Percentiles rank a stretch among this genome's conserved stretches.
Evolutionary conservation across 2,329 filamentous ascomycete species (phyloP).

Genomic region (Aspergillus aculeatinus): DNA sequence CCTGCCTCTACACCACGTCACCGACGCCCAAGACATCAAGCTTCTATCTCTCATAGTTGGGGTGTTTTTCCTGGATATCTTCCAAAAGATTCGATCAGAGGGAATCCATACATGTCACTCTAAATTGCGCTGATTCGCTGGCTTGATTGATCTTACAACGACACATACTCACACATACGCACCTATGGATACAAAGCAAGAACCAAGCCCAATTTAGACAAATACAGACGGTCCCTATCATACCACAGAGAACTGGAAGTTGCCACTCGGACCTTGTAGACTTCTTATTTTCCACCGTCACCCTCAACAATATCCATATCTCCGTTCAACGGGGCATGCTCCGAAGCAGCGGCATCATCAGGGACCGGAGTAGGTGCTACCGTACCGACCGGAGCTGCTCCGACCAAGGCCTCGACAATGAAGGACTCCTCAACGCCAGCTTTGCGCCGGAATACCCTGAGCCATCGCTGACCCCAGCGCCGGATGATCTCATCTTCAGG

Average conservation of each 20-base stretch:
- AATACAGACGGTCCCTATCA: neutral
- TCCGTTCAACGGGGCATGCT: constrained; percentile 23
- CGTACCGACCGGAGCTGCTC: constrained; percentile 46
- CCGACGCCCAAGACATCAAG: no score
- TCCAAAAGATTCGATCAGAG: no score
- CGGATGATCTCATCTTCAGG: constrained; percentile 65
- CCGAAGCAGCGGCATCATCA: constrained; percentile 13
- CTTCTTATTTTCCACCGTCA: constrained; percentile 12
- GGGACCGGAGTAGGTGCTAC: constrained; percentile 24
- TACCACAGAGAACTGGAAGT: neutral
- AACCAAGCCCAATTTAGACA: neutral
- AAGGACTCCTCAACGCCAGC: constrained; percentile 80
- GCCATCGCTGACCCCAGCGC: constrained; percentile 83
- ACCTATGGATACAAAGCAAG: constrained; percentile 7
- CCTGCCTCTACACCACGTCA: no score
- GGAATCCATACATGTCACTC: no score
- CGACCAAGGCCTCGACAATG: constrained; percentile 56
- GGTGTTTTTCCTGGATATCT: no score
- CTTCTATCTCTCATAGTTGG: no score
- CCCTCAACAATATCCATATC: constrained; percentile 35
- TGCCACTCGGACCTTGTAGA: constrained; percentile 11
- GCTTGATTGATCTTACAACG: neutral
- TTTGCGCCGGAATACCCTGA: constrained; percentile 78
- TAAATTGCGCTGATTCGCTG: neutral
- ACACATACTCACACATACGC: neutral